These are phyloP conservation scores for Nelumbo lutea DNA, from an alignment of 164 flowering plant genomes.

Conservation along the genomic window DNA sequence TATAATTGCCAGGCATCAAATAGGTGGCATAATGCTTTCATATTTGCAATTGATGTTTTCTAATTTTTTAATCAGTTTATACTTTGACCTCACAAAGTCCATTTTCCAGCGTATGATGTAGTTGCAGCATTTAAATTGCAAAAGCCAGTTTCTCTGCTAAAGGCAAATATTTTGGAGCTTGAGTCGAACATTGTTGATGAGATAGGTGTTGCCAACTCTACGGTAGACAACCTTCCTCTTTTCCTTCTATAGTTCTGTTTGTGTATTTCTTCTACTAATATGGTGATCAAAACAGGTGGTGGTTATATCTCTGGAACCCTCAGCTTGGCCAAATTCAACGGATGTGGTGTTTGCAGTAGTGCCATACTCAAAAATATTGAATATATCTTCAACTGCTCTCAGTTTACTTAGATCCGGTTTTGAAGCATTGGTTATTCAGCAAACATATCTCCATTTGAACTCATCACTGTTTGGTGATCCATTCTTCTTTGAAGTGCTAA, in stretches of 20 bases:
- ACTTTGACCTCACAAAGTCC: conserved; percentile 6
- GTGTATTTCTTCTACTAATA: conserved; percentile 2
- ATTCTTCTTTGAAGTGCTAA: conserved; percentile 67
- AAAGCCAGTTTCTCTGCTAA: conserved; percentile 49
- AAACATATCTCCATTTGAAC: conserved; percentile 43
- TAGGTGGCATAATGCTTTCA: neutral
- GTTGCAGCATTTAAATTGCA: conserved; percentile 66
- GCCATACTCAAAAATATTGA: conserved; percentile 34
- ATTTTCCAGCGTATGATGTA: conserved; percentile 56
- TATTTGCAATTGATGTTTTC: neutral
- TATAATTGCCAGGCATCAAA: neutral
- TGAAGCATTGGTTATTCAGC: conserved; percentile 41
- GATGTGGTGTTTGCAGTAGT: conserved; percentile 72
- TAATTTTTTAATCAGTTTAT: neutral
- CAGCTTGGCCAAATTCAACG: conserved; percentile 44
- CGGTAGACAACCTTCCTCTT: conserved; percentile 21
- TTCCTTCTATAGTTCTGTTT: neutral
- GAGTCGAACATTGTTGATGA: conserved; percentile 59
- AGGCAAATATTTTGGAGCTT: conserved; percentile 51
- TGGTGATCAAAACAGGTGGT: conserved; percentile 50
- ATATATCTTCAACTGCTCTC: conserved; percentile 32
- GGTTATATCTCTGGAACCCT: conserved; percentile 48
- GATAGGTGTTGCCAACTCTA: conserved; percentile 35
- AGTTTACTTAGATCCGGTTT: conserved; percentile 60
- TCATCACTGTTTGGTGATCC: conserved; percentile 68